Conservation (phyloP, 225 moss, liverwort and hornwort genomes). For the Physcomitrium patens region DNA sequence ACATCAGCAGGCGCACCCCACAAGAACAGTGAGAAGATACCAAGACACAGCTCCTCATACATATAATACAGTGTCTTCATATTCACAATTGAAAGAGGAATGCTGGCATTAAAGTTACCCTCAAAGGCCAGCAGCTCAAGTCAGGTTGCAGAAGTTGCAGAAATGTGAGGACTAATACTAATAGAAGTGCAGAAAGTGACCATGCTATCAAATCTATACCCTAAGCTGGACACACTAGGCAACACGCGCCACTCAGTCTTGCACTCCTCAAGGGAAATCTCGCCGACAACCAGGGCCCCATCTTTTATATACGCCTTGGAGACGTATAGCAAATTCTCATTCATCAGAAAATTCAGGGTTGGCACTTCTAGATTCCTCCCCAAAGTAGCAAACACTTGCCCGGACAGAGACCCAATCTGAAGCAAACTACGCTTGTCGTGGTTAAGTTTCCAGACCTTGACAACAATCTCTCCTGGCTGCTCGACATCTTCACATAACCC, state of each 20-base stretch:
- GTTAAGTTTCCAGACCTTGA: conserved; percentile 55
- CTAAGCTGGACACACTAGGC: conserved; percentile 42
- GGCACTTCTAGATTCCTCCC: conserved; percentile 9
- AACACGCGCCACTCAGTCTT: conserved; percentile 42
- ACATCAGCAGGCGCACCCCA: no score
- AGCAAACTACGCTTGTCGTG: conserved; percentile 8
- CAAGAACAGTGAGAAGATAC: no score
- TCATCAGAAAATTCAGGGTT: conserved; percentile 34
- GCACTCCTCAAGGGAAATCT: conserved; percentile 45
- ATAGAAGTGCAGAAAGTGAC: conserved; percentile 50
- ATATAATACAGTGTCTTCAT: no score
- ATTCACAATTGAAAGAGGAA: no score
- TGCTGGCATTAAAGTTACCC: no score
- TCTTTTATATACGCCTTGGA: conserved; percentile 22
- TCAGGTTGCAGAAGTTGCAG: neutral
- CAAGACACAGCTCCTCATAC: no score
- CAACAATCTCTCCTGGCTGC: neutral
- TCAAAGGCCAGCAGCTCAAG: no score
- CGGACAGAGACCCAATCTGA: conserved; percentile 54
- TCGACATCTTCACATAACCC: conserved; percentile 38
- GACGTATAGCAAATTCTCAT: conserved; percentile 49
- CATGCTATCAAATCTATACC: conserved; percentile 48
- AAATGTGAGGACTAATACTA: conserved; percentile 11
- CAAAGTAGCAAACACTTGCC: conserved; percentile 16
- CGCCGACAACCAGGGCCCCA: conserved; percentile 44